Percentiles rank a stretch among this genome's conserved stretches.
Evolutionary conservation across 768 basidiomycete species (phyloP).

Genomic region (Russula virescens): DNA sequence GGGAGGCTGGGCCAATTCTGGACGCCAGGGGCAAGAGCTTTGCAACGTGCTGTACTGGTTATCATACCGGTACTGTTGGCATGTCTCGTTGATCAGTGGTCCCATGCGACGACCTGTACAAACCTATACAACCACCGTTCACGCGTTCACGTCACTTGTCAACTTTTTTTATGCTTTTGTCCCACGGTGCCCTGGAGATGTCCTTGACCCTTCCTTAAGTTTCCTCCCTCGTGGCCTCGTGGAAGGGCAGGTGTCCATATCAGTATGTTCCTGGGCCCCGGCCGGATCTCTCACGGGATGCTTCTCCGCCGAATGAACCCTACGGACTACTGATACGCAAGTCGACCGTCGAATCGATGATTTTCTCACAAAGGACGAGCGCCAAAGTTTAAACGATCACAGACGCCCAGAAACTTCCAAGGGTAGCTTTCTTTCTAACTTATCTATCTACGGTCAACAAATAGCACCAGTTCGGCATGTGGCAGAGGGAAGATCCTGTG

Average conservation of each 20-base stretch:
- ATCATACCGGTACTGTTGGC: too few relatives aligned
- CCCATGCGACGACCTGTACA: background rate
- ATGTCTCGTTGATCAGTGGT: background rate
- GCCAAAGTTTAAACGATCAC: background rate
- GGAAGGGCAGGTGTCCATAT: background rate
- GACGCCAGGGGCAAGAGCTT: too few relatives aligned
- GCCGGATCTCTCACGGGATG: constrained; percentile 9
- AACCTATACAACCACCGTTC: too few relatives aligned
- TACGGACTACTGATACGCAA: too few relatives aligned
- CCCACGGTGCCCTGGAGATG: background rate
- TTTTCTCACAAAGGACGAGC: background rate
- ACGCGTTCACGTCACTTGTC: background rate
- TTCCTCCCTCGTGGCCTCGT: too few relatives aligned
- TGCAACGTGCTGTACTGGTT: background rate
- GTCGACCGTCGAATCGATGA: background rate
- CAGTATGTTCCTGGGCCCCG: background rate
- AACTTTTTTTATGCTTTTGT: background rate
- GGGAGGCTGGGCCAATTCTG: too few relatives aligned
- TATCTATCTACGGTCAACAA: constrained; percentile 3
- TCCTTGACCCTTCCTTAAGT: too few relatives aligned
- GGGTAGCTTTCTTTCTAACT: background rate
- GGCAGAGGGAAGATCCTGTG: constrained; percentile 3
- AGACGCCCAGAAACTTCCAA: background rate
- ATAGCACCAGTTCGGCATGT: constrained; percentile 1
- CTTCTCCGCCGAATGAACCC: background rate